These are phyloP conservation scores for Tubosaeta sp. DNA, from an alignment of 768 basidiomycete genomes.

Conservation along the genomic window DNA sequence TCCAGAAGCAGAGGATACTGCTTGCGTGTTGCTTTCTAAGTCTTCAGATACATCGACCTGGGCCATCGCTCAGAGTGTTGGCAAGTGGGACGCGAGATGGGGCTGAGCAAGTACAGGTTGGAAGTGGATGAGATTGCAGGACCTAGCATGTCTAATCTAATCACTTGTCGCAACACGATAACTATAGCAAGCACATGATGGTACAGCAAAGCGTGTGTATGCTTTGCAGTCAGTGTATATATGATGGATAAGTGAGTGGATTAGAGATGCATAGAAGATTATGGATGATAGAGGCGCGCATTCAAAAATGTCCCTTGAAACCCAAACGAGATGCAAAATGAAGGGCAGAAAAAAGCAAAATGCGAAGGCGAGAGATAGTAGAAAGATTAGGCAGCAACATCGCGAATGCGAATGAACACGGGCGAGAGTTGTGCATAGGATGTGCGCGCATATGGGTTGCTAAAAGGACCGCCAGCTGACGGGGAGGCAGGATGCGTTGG, in stretches of 20 bases:
- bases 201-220: conserved; percentile 30
- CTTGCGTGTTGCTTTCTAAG: conserved; percentile 39
- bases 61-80: conserved; percentile 43
- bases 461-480: conserved; percentile 43
- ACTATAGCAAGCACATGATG: conserved; percentile 33
- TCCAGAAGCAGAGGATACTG: conserved; percentile 51
- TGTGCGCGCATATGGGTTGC: conserved; percentile 55
- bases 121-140: conserved; percentile 33
- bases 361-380: not conserved
- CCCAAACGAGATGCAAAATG: conserved; percentile 10
- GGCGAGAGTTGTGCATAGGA: conserved; percentile 55
- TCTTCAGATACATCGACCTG: conserved; percentile 26
- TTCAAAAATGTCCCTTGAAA: conserved; percentile 6
- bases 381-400: conserved; percentile 26
- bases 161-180: conserved; percentile 26
- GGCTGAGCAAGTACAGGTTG: conserved; percentile 35
- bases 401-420: conserved; percentile 42
- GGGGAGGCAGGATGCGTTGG: conserved; percentile 34
- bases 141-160: conserved; percentile 27
- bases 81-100: conserved; percentile 40
- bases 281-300: conserved; percentile 20
- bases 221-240: conserved; percentile 29
- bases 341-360: conserved; percentile 8
- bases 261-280: conserved; percentile 27
- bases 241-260: conserved; percentile 34